Evolutionary conservation across 306 rosid species (phyloP).

Genomic region (Castanospermum australe): DNA sequence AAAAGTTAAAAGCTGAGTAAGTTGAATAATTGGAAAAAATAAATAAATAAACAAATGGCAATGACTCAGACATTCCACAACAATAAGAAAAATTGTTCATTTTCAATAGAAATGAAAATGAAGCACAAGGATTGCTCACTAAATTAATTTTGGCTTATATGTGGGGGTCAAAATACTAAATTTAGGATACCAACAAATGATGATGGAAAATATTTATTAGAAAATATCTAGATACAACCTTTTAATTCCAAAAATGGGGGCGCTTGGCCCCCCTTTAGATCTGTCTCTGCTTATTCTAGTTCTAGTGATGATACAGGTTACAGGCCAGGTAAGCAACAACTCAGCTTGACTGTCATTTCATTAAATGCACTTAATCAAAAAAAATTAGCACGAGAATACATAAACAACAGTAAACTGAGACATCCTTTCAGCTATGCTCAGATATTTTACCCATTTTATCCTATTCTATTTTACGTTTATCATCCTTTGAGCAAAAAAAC

Average conservation of each 20-base stretch:
- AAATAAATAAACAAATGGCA: too few relatives aligned
- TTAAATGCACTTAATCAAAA: not conserved
- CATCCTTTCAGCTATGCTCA: conserved; percentile 1
- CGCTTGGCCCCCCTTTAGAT: not conserved
- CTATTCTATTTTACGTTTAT: not conserved
- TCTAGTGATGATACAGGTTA: not conserved
- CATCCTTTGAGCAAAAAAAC: conserved; percentile 1
- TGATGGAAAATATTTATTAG: too few relatives aligned
- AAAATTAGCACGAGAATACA: not conserved
- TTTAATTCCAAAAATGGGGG: too few relatives aligned
- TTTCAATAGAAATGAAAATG: too few relatives aligned
- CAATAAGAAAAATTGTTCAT: too few relatives aligned
- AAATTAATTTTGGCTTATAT: too few relatives aligned
- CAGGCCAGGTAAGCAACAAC: not conserved
- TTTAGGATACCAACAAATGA: too few relatives aligned
- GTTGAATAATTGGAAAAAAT: too few relatives aligned
- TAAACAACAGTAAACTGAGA: not conserved
- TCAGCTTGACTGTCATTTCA: not conserved
- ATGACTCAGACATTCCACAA: too few relatives aligned
- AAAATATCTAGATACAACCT: too few relatives aligned
- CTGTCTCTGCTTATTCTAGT: not conserved
- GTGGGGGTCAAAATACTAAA: not conserved
- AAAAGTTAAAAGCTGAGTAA: too few relatives aligned
- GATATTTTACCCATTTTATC: conserved; percentile 18
- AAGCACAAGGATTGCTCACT: too few relatives aligned